Evolutionary conservation across 768 basidiomycete genomes (phyloP).

Genomic region (Rhodotorula diobovata): DNA sequence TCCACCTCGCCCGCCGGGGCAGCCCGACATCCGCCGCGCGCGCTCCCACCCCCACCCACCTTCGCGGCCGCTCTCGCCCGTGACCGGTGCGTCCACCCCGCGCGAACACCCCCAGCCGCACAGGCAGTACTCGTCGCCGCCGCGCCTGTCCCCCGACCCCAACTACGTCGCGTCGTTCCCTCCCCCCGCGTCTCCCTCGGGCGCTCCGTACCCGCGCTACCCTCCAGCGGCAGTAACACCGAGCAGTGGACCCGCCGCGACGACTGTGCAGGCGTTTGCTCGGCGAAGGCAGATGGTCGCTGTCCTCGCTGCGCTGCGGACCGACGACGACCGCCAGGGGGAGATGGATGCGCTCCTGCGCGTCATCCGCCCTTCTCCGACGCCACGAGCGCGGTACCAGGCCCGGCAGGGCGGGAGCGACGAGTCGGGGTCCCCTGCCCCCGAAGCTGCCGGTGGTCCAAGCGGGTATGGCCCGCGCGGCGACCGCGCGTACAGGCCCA

Average conservation of each 20-base stretch:
- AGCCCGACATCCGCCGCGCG: slow-evolving; percentile 11
- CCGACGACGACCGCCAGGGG: slow-evolving; percentile 27
- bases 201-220: background rate
- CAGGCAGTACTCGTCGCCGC: slow-evolving; percentile 3
- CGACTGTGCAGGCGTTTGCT: slow-evolving; percentile 18
- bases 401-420: background rate
- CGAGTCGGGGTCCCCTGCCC: background rate
- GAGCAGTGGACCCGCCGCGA: background rate
- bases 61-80: background rate
- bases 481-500: background rate
- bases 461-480: background rate
- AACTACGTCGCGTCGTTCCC: background rate
- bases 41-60: background rate
- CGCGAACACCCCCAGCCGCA: background rate
- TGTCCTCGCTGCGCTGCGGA: slow-evolving; percentile 16
- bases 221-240: background rate
- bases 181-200: no score
- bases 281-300: slow-evolving; percentile 36
- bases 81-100: background rate
- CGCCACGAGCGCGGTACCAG: background rate
- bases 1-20: no score
- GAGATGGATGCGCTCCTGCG: slow-evolving; percentile 27
- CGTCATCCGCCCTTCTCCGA: background rate
- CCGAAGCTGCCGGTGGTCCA: no score
- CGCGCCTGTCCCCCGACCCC: slow-evolving; percentile 14